Base-by-base conservation (phyloP, 305 asterid genomes). In the Lippia alba region DNA sequence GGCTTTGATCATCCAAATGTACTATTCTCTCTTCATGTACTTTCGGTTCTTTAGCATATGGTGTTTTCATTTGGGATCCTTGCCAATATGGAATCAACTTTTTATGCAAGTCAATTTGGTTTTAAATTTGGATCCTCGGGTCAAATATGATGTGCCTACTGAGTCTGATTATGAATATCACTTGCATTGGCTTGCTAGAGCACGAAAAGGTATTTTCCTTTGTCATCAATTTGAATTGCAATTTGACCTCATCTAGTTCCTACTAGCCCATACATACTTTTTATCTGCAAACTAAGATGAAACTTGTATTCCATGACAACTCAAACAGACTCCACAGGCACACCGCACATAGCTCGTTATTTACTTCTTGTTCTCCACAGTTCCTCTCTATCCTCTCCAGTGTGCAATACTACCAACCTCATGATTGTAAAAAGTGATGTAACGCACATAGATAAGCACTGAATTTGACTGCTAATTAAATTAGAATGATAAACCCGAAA, bases 1-100 rank as follows among this genome's bases (percentile, higher is more conserved):
- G 97, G 99, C 39, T 94, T 94, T 81, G 99, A 94, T 76, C 99
- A 94, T 83, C 58, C 80, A 54, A 90, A 88, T 95, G 99, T n/a
- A 48, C 66, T 56, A 66, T 64, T 24, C 30, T 56, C 48, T 73
- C 67, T 33, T 48, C 36, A 39, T 68, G 17, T 61, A 32, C 66
- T 68, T 24, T 45, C 14, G 50, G 61, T 41, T 40, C 59, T 8
- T 41, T 69, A 12, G 20, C 57, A 11, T n/a, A 24, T 8, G 30
- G 44, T 36, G 51, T 49, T 70, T 40, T 53, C 12, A 36, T 4
- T 9, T 60, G 54, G 70, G 53, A 55, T 67, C 15, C 14, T 50
- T 32, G 41, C 56, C 66, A 50, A 54, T 49, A 4, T 4, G 6
- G 9, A 3, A 11, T 49, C 41, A 24, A 48, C 67, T 62, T 68